Evolutionary conservation across 2,329 filamentous ascomycete species (phyloP).

Genomic region (Fusarium newnesense): DNA sequence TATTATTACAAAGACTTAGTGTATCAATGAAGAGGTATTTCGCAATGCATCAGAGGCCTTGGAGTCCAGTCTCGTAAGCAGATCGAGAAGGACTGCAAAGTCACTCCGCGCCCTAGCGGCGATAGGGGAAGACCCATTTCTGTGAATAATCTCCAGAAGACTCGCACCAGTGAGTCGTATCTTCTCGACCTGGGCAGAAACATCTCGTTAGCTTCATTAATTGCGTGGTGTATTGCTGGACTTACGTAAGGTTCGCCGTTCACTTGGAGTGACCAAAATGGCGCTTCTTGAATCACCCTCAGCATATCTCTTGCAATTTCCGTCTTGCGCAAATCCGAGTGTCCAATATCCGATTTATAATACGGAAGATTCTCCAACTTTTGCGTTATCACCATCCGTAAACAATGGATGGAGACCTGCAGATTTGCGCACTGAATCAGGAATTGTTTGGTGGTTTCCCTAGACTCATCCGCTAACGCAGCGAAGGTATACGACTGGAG

Average conservation of each 20-base stretch:
- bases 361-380: constrained; percentile 50
- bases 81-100: constrained; percentile 53
- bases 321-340: constrained; percentile 50
- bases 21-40: constrained; percentile 40
- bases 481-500: constrained; percentile 47
- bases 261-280: constrained; percentile 54
- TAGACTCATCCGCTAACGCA: constrained; percentile 6
- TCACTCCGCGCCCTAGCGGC: constrained; percentile 52
- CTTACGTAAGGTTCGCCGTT: constrained; percentile 54
- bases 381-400: constrained; percentile 54
- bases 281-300: constrained; percentile 52
- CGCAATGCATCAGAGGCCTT: constrained; percentile 55
- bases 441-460: constrained; percentile 46
- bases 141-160: constrained; percentile 52
- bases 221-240: rapidly evolving
- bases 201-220: background rate
- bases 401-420: constrained; percentile 53
- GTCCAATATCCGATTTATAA: constrained; percentile 45
- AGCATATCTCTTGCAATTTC: constrained; percentile 57
- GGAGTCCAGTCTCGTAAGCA: constrained; percentile 54
- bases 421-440: constrained; percentile 55
- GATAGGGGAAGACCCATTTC: constrained; percentile 50
- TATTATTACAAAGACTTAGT: background rate
- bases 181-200: constrained; percentile 49
- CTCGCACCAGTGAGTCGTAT: constrained; percentile 53